Percentiles rank a stretch among this genome's conserved stretches.
These are phyloP conservation scores for Geosmithia flava DNA, from an alignment of 2,329 filamentous ascomycete species.

Conservation along the genomic window DNA sequence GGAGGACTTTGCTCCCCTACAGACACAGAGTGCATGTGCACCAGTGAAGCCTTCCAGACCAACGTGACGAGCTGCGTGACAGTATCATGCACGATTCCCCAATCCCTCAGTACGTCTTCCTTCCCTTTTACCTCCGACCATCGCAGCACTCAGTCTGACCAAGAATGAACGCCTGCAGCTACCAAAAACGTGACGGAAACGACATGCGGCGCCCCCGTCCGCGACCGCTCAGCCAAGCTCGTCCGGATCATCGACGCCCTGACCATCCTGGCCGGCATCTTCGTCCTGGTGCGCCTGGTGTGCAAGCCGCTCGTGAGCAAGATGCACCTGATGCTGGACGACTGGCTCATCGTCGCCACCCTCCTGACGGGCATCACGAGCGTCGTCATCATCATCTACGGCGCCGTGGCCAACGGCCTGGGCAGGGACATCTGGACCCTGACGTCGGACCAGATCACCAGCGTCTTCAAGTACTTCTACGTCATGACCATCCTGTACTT, in stretches of 20 bases:
- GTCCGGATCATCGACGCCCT: constrained; percentile 15
- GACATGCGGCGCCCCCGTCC: constrained; percentile 9
- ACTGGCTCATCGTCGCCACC: constrained; percentile 18
- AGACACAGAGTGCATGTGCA: not conserved
- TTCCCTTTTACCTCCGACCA: not conserved
- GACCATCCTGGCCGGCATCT: constrained; percentile 19
- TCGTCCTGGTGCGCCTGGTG: constrained; percentile 23
- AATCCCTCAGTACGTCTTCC: not conserved
- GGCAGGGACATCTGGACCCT: constrained; percentile 34
- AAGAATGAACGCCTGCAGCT: too few species aligned
- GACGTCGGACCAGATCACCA: constrained; percentile 21
- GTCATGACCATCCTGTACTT: constrained; percentile 28
- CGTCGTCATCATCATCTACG: constrained; percentile 14
- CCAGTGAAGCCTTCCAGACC: not conserved
- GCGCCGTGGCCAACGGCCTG: constrained; percentile 20
- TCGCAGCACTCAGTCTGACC: too few species aligned
- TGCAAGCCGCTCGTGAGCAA: constrained; percentile 18
- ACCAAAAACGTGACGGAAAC: constrained; percentile 10
- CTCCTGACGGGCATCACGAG: constrained; percentile 13
- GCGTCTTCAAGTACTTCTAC: constrained; percentile 25
- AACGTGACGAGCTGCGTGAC: not conserved
- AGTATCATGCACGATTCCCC: not conserved
- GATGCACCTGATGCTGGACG: constrained; percentile 19
- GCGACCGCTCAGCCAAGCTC: constrained; percentile 17
- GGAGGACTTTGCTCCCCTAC: not conserved